Conservation (phyloP, 768 basidiomycete species). For the Tulasnella sp. region DNA sequence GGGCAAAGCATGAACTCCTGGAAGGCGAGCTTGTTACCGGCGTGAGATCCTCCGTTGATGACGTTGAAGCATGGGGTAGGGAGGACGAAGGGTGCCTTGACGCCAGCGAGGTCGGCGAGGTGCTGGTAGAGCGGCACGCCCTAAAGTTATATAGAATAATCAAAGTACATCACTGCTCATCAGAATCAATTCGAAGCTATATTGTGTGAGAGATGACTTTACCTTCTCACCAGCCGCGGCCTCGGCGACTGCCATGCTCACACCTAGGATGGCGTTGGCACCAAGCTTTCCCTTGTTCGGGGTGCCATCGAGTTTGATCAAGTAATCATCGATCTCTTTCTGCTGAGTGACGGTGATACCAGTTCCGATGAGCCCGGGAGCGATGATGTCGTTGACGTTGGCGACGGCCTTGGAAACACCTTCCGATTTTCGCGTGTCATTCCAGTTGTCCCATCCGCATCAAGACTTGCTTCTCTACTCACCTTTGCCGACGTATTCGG, state of each 20-base stretch:
- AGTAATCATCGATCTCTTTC: slow-evolving; percentile 92
- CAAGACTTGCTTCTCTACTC: slow-evolving; percentile 21
- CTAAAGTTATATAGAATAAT: slow-evolving; percentile 19
- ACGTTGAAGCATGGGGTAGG: slow-evolving; percentile 96
- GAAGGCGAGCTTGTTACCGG: slow-evolving; percentile 99
- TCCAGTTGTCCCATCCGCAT: no score
- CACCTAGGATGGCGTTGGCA: slow-evolving; percentile 97
- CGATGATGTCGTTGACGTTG: slow-evolving; percentile 89
- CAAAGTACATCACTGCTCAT: no score
- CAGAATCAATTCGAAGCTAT: no score
- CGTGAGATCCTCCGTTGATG: slow-evolving; percentile 99
- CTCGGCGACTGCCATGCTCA: slow-evolving; percentile 89
- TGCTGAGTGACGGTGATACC: slow-evolving; percentile 77
- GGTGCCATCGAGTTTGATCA: slow-evolving; percentile 96
- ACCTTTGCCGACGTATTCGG: slow-evolving; percentile 93
- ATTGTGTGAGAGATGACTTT: slow-evolving; percentile 5
- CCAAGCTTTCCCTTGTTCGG: slow-evolving; percentile 99
- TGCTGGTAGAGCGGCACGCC: slow-evolving; percentile 92
- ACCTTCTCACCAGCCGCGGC: slow-evolving; percentile 89
- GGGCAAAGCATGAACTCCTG: slow-evolving; percentile 99
- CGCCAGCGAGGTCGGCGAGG: slow-evolving; percentile 89
- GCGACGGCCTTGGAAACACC: slow-evolving; percentile 89
- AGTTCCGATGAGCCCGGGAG: slow-evolving; percentile 75
- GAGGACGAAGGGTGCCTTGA: slow-evolving; percentile 87
- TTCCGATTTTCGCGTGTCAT: slow-evolving; percentile 25